Percentiles rank a stretch among this genome's conserved stretches.
phyloP scores from a whole-genome alignment of 108 stramenopile species.

The Pseudonitzschia multiseries region DNA sequence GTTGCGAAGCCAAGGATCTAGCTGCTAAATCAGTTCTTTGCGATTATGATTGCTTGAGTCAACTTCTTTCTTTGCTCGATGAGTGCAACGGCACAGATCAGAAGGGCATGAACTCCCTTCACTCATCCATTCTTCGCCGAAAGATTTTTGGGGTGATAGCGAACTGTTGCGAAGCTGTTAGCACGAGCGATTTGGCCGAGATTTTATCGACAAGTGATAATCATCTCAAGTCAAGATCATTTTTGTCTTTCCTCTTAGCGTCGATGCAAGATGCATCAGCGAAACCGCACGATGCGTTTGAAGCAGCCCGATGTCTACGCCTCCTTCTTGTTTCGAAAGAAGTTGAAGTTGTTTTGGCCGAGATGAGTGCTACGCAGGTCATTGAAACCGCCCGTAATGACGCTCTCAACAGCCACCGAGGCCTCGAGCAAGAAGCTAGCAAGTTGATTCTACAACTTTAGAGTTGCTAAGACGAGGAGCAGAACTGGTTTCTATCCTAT shows the following conservation, averaged over 20 bases:
- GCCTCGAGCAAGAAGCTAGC: conserved; percentile 19
- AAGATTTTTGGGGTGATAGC: conserved; percentile 21
- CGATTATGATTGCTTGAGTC: neutral
- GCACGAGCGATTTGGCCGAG: conserved; percentile 4
- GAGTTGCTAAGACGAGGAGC: neutral
- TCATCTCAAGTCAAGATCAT: conserved; percentile 10
- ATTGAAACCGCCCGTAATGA: conserved; percentile 12
- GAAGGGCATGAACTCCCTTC: neutral
- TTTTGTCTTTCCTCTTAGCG: conserved; percentile 12
- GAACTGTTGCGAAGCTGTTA: conserved; percentile 15
- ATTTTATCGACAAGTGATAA: neutral
- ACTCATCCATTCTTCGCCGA: conserved; percentile 18
- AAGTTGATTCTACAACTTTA: neutral
- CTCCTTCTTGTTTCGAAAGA: conserved; percentile 20
- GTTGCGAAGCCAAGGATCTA: neutral
- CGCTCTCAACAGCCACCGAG: conserved; percentile 4
- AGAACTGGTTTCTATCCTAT: neutral
- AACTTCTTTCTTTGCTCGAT: conserved; percentile 18
- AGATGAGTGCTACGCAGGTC: conserved; percentile 19
- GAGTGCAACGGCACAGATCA: neutral
- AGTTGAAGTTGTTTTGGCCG: conserved; percentile 12
- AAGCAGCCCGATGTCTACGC: conserved; percentile 30
- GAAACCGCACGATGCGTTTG: conserved; percentile 24
- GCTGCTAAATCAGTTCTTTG: conserved; percentile 12
- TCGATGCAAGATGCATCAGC: conserved; percentile 1